A percentile compares a stretch with the other conserved stretches of the same genome.
Evolutionary conservation across 23 red algal species (phyloP).

Genomic region (Gracilaria gracilis): DNA sequence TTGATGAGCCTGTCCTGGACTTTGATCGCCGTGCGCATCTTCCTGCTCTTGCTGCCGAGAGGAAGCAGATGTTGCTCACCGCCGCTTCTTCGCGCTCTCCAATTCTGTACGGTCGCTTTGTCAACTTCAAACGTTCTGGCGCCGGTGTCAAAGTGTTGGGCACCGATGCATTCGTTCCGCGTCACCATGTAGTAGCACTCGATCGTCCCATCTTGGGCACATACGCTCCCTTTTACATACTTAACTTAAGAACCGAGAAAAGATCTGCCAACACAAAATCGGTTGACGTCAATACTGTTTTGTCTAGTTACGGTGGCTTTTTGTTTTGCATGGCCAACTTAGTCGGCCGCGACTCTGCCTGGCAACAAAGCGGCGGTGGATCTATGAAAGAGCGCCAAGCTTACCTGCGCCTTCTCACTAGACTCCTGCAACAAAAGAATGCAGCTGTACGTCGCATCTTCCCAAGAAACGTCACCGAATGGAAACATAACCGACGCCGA

Average conservation of each 20-base stretch:
- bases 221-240: slow-evolving; percentile 83
- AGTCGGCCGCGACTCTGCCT: slow-evolving; percentile 66
- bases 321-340: slow-evolving; percentile 79
- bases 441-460: slow-evolving; percentile 60
- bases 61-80: slow-evolving; percentile 30
- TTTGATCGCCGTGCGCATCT: slow-evolving; percentile 37
- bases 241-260: slow-evolving; percentile 24
- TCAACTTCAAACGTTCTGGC: slow-evolving; percentile 67
- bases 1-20: slow-evolving; percentile 91
- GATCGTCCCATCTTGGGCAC: slow-evolving; percentile 73
- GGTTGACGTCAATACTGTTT: slow-evolving; percentile 67
- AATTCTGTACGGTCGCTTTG: slow-evolving; percentile 73
- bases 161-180: slow-evolving; percentile 71
- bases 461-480: background rate
- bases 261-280: background rate
- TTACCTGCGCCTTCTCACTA: slow-evolving; percentile 81
- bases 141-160: slow-evolving; percentile 75
- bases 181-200: slow-evolving; percentile 73
- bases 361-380: slow-evolving; percentile 70
- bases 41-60: slow-evolving; percentile 53
- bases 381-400: slow-evolving; percentile 68
- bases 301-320: slow-evolving; percentile 75
- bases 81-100: slow-evolving; percentile 4
- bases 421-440: slow-evolving; percentile 69
- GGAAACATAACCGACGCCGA: background rate